Conservation (phyloP, 2,329 filamentous ascomycete genomes). For the Aspergillus thermomutatus region DNA sequence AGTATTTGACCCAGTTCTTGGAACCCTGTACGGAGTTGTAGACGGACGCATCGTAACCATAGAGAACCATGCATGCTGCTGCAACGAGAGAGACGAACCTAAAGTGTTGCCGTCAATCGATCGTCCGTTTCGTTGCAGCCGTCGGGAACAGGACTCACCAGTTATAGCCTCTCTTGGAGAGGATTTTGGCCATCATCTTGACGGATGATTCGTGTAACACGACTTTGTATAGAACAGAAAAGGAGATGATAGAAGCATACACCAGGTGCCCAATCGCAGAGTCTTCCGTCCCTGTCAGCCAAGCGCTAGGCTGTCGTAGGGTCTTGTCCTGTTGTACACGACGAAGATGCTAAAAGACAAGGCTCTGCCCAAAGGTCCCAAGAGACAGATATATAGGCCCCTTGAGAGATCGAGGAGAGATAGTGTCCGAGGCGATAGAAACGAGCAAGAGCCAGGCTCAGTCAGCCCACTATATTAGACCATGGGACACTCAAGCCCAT, state of each 20-base stretch:
- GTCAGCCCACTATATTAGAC: conserved; percentile 12
- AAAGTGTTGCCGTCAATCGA: background rate
- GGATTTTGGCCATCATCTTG: conserved; percentile 17
- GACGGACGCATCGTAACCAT: conserved; percentile 71
- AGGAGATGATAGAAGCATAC: background rate
- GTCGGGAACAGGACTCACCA: conserved; percentile 17
- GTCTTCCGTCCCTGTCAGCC: background rate
- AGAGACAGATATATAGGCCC: background rate
- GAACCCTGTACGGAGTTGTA: conserved; percentile 71
- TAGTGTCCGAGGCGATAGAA: background rate
- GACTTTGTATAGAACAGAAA: background rate
- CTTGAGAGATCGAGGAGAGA: background rate
- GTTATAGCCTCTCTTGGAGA: conserved; percentile 31
- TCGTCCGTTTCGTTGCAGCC: background rate
- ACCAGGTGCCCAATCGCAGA: background rate
- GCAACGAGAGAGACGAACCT: conserved; percentile 68
- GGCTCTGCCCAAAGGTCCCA: background rate
- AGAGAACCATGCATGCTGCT: conserved; percentile 71
- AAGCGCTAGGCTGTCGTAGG: background rate
- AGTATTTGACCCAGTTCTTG: conserved; percentile 63
- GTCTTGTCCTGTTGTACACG: background rate
- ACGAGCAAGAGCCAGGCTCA: conserved; percentile 11
- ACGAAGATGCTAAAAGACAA: background rate
- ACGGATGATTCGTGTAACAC: background rate
- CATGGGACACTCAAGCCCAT: background rate